Percentiles rank a stretch among this genome's conserved stretches.
Evolutionary conservation across 257 asterid genomes (phyloP).

Genomic region (Solanum appendiculatum): DNA sequence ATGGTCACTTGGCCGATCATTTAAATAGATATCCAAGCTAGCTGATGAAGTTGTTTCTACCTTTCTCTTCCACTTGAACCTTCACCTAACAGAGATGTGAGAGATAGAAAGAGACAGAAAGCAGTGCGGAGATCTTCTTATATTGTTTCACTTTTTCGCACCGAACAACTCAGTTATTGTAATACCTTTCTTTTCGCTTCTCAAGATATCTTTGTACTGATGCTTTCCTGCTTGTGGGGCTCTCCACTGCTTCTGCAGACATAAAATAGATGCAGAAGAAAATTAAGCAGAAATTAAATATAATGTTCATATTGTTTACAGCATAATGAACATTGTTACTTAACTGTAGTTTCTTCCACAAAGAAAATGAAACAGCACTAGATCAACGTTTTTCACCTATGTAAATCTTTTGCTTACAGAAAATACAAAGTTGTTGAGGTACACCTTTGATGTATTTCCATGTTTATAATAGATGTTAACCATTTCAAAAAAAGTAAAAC

Average conservation of each 20-base stretch:
- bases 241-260: conserved; percentile 34
- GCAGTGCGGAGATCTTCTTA: neutral
- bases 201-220: conserved; percentile 85
- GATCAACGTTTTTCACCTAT: neutral
- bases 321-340: neutral
- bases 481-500: no score
- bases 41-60: conserved; percentile 45
- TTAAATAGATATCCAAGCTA: conserved; percentile 40
- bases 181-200: conserved; percentile 94
- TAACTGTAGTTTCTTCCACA: neutral
- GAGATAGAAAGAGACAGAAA: conserved; percentile 18
- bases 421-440: neutral
- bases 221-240: conserved; percentile 67
- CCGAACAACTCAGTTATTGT: conserved; percentile 2
- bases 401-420: neutral
- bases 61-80: conserved; percentile 93
- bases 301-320: neutral
- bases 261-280: neutral
- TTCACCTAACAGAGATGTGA: conserved; percentile 75
- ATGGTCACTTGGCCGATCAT: conserved; percentile 32
- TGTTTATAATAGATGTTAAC: no score
- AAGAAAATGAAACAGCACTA: neutral
- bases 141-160: neutral
- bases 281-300: neutral
- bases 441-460: no score